Evolutionary conservation across 495 filamentous ascomycete genomes (phyloP), one percentile per base, ranked within the genome.

Genomic region (Penicillium dipodomyicola): DNA sequence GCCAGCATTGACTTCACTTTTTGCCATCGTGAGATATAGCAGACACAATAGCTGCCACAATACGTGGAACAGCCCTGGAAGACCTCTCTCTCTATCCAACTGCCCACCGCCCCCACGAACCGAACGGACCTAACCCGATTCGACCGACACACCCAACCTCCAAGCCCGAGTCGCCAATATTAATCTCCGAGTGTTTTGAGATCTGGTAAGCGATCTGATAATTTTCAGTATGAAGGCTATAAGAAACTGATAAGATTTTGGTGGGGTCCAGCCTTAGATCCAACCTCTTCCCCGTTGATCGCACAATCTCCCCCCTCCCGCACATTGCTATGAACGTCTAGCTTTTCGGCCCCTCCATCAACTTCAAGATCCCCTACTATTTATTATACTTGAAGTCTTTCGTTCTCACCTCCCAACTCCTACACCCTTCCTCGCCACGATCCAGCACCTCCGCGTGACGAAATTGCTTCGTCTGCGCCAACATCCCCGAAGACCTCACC

Each of bases 251-350:
- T 60, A 56, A 63, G 56, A 54, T 49, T 54, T 56, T 61, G 58
- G 65, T 63, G 60, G 63, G 58, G 58, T 27, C 54, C 40, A 66
- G 63, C 27, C 29, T 58, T 48, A 54, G 54, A 61, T 61, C 52
- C 58, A 56, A 44, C 53, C 49, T 58, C 64, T 50, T 63, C 58
- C 58, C 57, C 57, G 61, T 54, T 61, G 67, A 67, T 68, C 73
- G 72, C 72, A 74, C 73, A 76, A 71, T 66, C 58, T 67, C 63
- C 64, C 58, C 65, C 49, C 45, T 70, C 65, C 68, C 68, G 67
- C 71, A 73, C 59, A 64, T 57, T 74, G 63, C 60, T 62, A 74
- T 76, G 68, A 66, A 60, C 62, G 49, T 63, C 62, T 61, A 56
- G 55, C 57, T 67, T 71, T 61, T 61, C 61, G 56, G 58, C 57